A percentile compares a stretch with the other conserved stretches of the same genome.
phyloP scores from a whole-genome alignment of 106 monocot species.

The Dioscorea dumetorum region DNA sequence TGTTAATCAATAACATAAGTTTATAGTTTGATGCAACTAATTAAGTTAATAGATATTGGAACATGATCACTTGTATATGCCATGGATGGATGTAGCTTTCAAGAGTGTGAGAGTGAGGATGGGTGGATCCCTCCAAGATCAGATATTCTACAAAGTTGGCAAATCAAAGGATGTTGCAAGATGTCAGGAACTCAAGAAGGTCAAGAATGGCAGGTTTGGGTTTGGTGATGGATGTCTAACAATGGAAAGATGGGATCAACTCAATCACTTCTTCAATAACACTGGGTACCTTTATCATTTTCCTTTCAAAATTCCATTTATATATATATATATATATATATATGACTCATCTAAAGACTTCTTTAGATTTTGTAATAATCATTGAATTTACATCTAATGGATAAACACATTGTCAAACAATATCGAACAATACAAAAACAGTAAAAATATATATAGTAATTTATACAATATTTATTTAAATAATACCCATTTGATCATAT shows the following conservation, averaged over 20 bases:
- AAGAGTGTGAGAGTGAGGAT: slow-evolving; percentile 30
- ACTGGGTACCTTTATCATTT: slow-evolving; percentile 27
- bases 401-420: too few relatives aligned
- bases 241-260: slow-evolving; percentile 39
- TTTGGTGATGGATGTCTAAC: slow-evolving; percentile 41
- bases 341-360: too few relatives aligned
- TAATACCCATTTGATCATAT: too few relatives aligned
- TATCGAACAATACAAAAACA: too few relatives aligned
- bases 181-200: slow-evolving; percentile 14
- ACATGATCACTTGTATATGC: too few relatives aligned
- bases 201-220: slow-evolving; percentile 15
- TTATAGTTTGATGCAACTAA: too few relatives aligned
- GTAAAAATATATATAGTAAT: too few relatives aligned
- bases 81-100: slow-evolving; percentile 54
- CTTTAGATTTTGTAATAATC: too few relatives aligned
- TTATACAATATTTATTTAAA: too few relatives aligned
- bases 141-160: slow-evolving; percentile 29
- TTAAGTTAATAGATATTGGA: too few relatives aligned
- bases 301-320: neutral
- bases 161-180: neutral
- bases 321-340: neutral
- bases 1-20: too few relatives aligned
- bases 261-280: slow-evolving; percentile 24
- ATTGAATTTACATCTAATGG: too few relatives aligned
- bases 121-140: slow-evolving; percentile 56